phyloP scores from a whole-genome alignment of 1,284 basidiomycete species.

The Ustilago tritici region DNA sequence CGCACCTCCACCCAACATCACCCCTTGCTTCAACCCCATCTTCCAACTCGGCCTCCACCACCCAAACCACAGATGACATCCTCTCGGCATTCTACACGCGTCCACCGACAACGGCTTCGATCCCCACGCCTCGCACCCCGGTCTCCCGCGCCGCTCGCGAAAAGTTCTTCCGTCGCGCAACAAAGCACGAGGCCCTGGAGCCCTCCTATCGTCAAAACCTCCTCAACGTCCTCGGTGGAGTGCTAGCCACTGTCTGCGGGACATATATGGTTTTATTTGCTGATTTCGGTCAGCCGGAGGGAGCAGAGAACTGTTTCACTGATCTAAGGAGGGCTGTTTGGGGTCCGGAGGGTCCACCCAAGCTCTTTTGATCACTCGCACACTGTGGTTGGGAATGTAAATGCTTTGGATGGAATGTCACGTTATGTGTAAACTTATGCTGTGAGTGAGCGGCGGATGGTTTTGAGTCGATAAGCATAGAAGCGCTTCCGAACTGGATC shows the following conservation, averaged over 20 bases:
- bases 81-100: constrained; percentile 32
- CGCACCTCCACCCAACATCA: constrained; percentile 28
- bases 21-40: constrained; percentile 10
- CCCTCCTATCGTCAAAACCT: constrained; percentile 21
- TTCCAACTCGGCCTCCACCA: not conserved
- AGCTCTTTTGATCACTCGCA: constrained; percentile 17
- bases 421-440: not conserved
- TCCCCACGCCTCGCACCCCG: not conserved
- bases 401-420: not conserved
- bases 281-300: constrained; percentile 29
- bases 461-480: constrained; percentile 45
- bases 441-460: not conserved
- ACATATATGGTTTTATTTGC: constrained; percentile 46
- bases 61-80: constrained; percentile 14
- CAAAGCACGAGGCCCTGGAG: constrained; percentile 27
- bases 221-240: constrained; percentile 31
- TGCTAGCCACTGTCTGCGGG: constrained; percentile 13
- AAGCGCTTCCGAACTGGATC: constrained; percentile 52
- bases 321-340: constrained; percentile 22
- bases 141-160: not conserved
- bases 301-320: constrained; percentile 27
- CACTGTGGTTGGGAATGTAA: not conserved
- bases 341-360: constrained; percentile 30
- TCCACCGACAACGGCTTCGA: constrained; percentile 15
- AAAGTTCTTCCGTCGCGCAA: constrained; percentile 44